A percentile compares a stretch with the other conserved stretches of the same genome.
These are phyloP conservation scores for Ustanciosporium gigantosporum DNA, from an alignment of 1,284 basidiomycete genomes.

Conservation along the genomic window DNA sequence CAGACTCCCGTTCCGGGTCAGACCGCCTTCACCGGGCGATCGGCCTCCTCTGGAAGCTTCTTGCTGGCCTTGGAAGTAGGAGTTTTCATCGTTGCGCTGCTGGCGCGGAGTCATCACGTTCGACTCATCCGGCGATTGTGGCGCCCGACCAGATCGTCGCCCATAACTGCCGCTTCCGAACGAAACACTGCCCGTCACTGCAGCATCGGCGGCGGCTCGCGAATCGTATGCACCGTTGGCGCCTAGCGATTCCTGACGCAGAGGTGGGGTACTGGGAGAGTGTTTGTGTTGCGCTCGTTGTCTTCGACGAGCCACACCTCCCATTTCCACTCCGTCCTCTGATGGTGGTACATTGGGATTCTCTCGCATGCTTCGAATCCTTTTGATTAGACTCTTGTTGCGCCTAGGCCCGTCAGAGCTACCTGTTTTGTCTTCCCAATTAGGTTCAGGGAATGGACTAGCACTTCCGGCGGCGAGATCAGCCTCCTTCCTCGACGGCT, in stretches of 20 bases:
- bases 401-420: constrained; percentile 35
- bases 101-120: constrained; percentile 24
- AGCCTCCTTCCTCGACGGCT: constrained; percentile 9
- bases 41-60: constrained; percentile 8
- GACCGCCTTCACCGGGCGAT: constrained; percentile 11
- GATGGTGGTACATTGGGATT: constrained; percentile 51
- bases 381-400: constrained; percentile 51
- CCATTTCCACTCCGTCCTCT: constrained; percentile 40
- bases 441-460: constrained; percentile 47
- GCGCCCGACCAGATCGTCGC: constrained; percentile 8
- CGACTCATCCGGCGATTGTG: constrained; percentile 14
- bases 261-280: constrained; percentile 41
- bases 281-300: constrained; percentile 33
- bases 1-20: constrained; percentile 27
- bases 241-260: constrained; percentile 6
- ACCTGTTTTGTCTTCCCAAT: constrained; percentile 19
- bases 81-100: constrained; percentile 2
- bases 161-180: constrained; percentile 20
- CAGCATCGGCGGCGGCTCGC: constrained; percentile 25
- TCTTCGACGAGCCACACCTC: constrained; percentile 11
- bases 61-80: constrained; percentile 16
- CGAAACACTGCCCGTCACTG: constrained; percentile 4
- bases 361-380: constrained; percentile 49
- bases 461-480: constrained; percentile 35
- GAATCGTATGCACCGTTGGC: constrained; percentile 2